Conservation (phyloP, 2,329 filamentous ascomycete species). For the Cordyceps pruinosa region DNA sequence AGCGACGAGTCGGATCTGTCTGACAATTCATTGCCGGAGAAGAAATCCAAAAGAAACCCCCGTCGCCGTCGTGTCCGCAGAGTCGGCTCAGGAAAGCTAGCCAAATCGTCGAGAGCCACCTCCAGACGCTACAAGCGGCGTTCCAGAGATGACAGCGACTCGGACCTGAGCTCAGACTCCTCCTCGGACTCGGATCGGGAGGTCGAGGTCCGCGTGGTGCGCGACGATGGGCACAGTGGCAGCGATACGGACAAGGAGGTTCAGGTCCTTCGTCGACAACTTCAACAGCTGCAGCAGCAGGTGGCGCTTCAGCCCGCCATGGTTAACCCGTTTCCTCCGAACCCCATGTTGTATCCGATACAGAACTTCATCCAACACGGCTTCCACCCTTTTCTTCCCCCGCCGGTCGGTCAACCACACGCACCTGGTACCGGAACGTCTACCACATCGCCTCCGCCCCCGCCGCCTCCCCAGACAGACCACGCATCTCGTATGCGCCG, state of each 20-base stretch:
- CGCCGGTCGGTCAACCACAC: background rate
- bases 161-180: conserved; percentile 21
- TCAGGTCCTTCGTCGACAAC: conserved; percentile 22
- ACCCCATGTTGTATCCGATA: background rate
- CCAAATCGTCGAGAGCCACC: background rate
- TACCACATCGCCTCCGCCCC: background rate
- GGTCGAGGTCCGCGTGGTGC: conserved; percentile 13
- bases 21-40: background rate
- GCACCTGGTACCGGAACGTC: background rate
- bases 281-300: conserved; percentile 24
- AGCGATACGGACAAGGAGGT: conserved; percentile 2
- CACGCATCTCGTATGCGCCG: background rate
- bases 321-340: background rate
- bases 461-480: conserved; percentile 1
- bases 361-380: background rate
- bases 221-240: conserved; percentile 16
- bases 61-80: conserved; percentile 1
- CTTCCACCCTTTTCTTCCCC: background rate
- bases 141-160: conserved; percentile 15
- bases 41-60: background rate
- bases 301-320: conserved; percentile 18
- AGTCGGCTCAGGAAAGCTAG: background rate
- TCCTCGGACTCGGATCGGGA: conserved; percentile 19
- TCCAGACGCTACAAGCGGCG: conserved; percentile 1
- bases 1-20: conserved; percentile 9